These are phyloP conservation scores for Colletotrichum cereale DNA, from an alignment of 2,329 filamentous ascomycete species.

Conservation along the genomic window DNA sequence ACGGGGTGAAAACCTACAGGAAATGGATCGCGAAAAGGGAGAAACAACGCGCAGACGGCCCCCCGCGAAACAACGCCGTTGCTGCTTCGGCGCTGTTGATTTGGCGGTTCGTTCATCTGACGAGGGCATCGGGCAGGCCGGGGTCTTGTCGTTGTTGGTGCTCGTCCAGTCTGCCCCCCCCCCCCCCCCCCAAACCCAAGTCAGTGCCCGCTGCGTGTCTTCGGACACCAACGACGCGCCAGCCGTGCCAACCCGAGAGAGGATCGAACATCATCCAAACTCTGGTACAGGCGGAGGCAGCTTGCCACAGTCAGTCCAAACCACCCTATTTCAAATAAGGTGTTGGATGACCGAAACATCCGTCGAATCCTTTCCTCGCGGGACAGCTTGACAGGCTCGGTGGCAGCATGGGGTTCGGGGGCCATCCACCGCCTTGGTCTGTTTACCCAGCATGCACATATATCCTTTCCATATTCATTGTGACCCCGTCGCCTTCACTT, in stretches of 20 bases:
- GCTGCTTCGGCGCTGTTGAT: not conserved
- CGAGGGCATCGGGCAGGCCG: not conserved
- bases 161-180: not conserved
- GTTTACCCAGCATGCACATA: not conserved
- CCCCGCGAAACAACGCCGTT: not conserved
- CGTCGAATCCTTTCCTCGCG: constrained; percentile 1
- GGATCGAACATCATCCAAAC: constrained; percentile 11
- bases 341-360: constrained; percentile 18
- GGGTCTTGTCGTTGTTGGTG: not conserved
- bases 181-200: not conserved
- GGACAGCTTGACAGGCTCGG: constrained; percentile 4
- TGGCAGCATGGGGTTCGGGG: not conserved
- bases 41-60: not conserved
- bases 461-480: not conserved
- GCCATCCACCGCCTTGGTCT: not conserved
- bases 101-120: no score
- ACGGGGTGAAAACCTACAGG: not conserved
- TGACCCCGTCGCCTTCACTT: not conserved
- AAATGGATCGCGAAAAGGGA: constrained; percentile 3
- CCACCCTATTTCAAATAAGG: constrained; percentile 16
- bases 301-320: not conserved
- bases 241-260: constrained; percentile 4
- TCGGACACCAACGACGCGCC: constrained; percentile 10
- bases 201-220: not conserved
- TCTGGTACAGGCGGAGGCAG: constrained; percentile 7